Evolutionary conservation across 257 asterid species (phyloP), one percentile per base, ranked within the genome.

Genomic region (Solanum rostratum): DNA sequence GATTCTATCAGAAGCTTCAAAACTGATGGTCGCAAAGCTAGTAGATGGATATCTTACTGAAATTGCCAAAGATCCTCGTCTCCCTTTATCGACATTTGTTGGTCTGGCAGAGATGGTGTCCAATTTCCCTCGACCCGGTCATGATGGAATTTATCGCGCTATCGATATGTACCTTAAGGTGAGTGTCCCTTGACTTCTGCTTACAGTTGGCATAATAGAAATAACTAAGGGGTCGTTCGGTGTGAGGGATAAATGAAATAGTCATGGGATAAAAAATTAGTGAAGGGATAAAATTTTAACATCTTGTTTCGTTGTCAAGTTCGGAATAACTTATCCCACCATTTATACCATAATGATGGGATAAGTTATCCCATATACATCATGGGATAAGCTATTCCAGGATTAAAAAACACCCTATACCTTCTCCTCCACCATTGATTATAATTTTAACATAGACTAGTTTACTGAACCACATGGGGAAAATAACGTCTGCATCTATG

Each of bases 11-110:
- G 99, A 97, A 90, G 99, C 99, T 65, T 95, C 99, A 7, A 97
- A 95, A 91, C 93, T 97, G 86, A 97, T 97, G 95, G 99, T 95
- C 83, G 98, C 97, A 16, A 97, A 97, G 90, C 91, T 97, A 10
- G 89, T 97, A 0, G 99, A 97, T 52, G 90, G 92, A 57, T 97
- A 97, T 91, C 97, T 97, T 63, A 92, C 91, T 0, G 98, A 97
- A 89, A 91, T 97, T 53, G 97, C 97, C 2, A 95, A 93, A 86
- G 99, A 97, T 90, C 98, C 97, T 24, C 88, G 89, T 65, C 91
- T 96, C 16, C 88, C 94, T 43, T 82, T 93, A 59, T 88, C 93
- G 1, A 59, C 79, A 29, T 96, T 96, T 87, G 88, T 92, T 14
- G 95, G 89, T 29, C 82, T 95, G 13, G 93, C 98, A 11, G 99